Conservation (phyloP, 140 eudicot species). For the Oenanthe javanica region DNA sequence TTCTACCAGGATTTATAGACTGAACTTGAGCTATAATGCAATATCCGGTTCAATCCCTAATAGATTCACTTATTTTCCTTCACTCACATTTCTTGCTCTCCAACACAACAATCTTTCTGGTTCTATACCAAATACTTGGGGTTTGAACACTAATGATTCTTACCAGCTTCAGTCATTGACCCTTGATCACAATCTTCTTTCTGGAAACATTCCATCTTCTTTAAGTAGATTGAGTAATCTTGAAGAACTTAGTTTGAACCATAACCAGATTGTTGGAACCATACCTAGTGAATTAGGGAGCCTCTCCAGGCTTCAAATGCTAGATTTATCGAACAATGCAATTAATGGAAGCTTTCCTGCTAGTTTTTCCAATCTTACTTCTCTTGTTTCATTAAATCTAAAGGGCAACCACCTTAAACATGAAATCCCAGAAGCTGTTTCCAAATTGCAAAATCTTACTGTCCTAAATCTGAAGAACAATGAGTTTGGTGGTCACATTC, state of each 20-base stretch:
- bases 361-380: constrained; percentile 25
- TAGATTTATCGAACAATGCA: constrained; percentile 67
- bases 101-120: constrained; percentile 82
- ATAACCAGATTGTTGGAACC: constrained; percentile 54
- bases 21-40: constrained; percentile 67
- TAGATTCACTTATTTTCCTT: constrained; percentile 38
- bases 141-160: constrained; percentile 1
- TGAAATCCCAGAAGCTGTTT: background rate
- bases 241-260: constrained; percentile 48
- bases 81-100: constrained; percentile 70
- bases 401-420: constrained; percentile 1
- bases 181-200: constrained; percentile 64
- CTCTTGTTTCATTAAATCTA: constrained; percentile 8
- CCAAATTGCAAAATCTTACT: constrained; percentile 13
- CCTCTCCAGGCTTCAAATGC: constrained; percentile 37
- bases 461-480: constrained; percentile 32
- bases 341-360: constrained; percentile 60
- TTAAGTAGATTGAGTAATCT: constrained; percentile 44
- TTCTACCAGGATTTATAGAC: constrained; percentile 59
- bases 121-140: constrained; percentile 64
- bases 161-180: constrained; percentile 43
- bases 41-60: constrained; percentile 61
- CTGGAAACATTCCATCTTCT: constrained; percentile 60
- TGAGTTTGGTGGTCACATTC: constrained; percentile 48
- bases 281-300: constrained; percentile 45